phyloP scores from a whole-genome alignment of 176 grass and related monocot genomes.

The Aegilops speltoides region DNA sequence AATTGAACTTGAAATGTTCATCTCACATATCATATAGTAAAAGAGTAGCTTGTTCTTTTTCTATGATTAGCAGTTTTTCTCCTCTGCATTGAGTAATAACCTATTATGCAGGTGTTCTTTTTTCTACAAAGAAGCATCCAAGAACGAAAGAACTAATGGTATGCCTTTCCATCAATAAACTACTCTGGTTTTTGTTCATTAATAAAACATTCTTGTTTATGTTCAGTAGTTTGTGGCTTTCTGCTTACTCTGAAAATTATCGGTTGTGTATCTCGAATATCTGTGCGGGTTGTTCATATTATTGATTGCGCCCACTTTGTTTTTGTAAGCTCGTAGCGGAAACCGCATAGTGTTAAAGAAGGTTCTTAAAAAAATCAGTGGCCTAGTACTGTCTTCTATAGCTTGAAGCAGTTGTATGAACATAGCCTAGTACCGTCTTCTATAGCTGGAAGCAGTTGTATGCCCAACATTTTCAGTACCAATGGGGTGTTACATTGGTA shows the following conservation, averaged over 20 bases:
- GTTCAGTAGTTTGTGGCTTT: constrained; percentile 22
- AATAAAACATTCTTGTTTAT: constrained; percentile 18
- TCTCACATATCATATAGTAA: background rate
- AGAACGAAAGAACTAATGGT: constrained; percentile 98
- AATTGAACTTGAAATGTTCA: constrained; percentile 19
- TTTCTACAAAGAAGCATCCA: constrained; percentile 94
- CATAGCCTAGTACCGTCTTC: background rate
- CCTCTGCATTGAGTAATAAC: constrained; percentile 15
- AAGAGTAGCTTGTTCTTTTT: constrained; percentile 14
- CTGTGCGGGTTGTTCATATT: background rate
- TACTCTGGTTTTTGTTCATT: constrained; percentile 22
- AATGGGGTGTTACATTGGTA: background rate
- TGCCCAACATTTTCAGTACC: background rate
- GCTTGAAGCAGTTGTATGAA: background rate
- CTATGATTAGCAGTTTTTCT: constrained; percentile 8
- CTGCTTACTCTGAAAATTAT: background rate
- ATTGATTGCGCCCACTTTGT: constrained; percentile 17
- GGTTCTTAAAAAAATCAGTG: background rate
- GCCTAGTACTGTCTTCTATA: background rate
- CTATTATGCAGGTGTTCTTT: constrained; percentile 72
- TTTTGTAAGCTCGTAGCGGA: constrained; percentile 1
- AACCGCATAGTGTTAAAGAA: background rate
- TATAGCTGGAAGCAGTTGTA: constrained; percentile 25
- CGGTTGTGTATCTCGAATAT: constrained; percentile 7
- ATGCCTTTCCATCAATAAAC: constrained; percentile 26